These are phyloP conservation scores for Quercus rubra DNA, from an alignment of 306 rosid genomes.

Conservation along the genomic window DNA sequence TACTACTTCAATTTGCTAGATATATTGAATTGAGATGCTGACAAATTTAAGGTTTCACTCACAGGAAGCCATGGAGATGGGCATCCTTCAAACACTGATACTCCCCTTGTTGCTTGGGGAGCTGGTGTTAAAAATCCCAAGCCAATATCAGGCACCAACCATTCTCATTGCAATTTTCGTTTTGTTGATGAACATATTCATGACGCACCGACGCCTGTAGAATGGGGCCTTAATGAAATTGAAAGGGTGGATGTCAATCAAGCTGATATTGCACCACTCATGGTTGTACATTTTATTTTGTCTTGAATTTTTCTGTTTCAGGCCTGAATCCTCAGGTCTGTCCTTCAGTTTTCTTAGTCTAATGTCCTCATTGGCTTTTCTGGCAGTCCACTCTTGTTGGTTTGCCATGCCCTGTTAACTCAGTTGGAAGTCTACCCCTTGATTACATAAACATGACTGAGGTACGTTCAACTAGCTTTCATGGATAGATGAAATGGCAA, in stretches of 20 bases:
- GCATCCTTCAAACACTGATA: slow-evolving; percentile 90
- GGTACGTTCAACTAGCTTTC: slow-evolving; percentile 45
- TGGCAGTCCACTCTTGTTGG: slow-evolving; percentile 87
- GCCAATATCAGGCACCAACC: slow-evolving; percentile 65
- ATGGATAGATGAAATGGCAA: slow-evolving; percentile 5
- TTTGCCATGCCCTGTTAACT: slow-evolving; percentile 79
- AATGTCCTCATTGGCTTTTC: slow-evolving; percentile 27
- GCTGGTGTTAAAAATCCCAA: slow-evolving; percentile 81
- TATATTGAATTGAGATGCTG: slow-evolving; percentile 14
- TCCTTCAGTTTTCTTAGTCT: slow-evolving; percentile 29
- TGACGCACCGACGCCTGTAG: slow-evolving; percentile 71
- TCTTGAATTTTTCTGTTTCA: slow-evolving; percentile 2
- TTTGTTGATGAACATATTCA: slow-evolving; percentile 83
- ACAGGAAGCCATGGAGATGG: slow-evolving; percentile 96
- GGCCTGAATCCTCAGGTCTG: slow-evolving; percentile 7
- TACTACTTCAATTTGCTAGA: not conserved
- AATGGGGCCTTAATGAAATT: slow-evolving; percentile 77
- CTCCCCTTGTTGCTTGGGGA: slow-evolving; percentile 96
- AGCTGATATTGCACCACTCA: slow-evolving; percentile 91
- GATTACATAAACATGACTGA: slow-evolving; percentile 62
- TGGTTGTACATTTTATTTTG: slow-evolving; percentile 46
- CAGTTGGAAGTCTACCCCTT: slow-evolving; percentile 83
- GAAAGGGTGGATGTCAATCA: slow-evolving; percentile 95
- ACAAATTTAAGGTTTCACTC: slow-evolving; percentile 15
- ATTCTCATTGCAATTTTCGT: slow-evolving; percentile 61